phyloP scores from a whole-genome alignment of 768 basidiomycete genomes.

The Leccinum truebloodii region DNA sequence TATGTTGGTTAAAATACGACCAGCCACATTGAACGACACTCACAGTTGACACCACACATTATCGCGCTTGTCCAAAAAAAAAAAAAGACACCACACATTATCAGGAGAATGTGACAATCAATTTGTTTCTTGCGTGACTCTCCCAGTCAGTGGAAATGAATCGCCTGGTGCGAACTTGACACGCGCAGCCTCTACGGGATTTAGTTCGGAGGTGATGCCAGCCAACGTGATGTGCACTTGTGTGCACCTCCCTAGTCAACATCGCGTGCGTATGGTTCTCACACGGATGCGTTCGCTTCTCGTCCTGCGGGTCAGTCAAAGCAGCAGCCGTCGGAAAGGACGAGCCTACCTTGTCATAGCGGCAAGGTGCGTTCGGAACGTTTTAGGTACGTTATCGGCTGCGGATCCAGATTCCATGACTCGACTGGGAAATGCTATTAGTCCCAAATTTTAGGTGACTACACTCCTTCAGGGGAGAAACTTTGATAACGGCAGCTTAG shows the following conservation, averaged over 20 bases:
- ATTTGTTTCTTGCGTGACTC: slow-evolving; percentile 52
- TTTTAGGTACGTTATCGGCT: too few relatives aligned
- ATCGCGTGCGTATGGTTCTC: slow-evolving; percentile 13
- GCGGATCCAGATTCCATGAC: too few relatives aligned
- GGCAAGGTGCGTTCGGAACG: too few relatives aligned
- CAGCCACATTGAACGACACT: too few relatives aligned
- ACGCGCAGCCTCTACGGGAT: slow-evolving; percentile 51
- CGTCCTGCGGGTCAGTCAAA: slow-evolving; percentile 12
- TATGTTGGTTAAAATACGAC: too few relatives aligned
- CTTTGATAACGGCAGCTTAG: too few relatives aligned
- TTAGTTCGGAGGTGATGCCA: slow-evolving; percentile 43
- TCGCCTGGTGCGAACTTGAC: slow-evolving; percentile 42
- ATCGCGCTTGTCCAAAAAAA: slow-evolving; percentile 26
- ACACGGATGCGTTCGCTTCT: slow-evolving; percentile 5
- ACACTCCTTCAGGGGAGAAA: neutral
- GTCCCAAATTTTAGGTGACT: too few relatives aligned
- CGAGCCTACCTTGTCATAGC: too few relatives aligned
- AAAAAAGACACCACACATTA: slow-evolving; percentile 62
- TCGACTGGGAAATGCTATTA: too few relatives aligned
- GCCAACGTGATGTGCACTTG: slow-evolving; percentile 59
- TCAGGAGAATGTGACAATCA: slow-evolving; percentile 63
- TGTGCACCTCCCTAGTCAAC: slow-evolving; percentile 54
- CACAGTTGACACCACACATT: slow-evolving; percentile 55
- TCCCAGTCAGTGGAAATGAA: neutral
- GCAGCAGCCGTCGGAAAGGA: neutral